Conservation (phyloP, 1,284 basidiomycete genomes). For the Xerocomus amazonicus region DNA sequence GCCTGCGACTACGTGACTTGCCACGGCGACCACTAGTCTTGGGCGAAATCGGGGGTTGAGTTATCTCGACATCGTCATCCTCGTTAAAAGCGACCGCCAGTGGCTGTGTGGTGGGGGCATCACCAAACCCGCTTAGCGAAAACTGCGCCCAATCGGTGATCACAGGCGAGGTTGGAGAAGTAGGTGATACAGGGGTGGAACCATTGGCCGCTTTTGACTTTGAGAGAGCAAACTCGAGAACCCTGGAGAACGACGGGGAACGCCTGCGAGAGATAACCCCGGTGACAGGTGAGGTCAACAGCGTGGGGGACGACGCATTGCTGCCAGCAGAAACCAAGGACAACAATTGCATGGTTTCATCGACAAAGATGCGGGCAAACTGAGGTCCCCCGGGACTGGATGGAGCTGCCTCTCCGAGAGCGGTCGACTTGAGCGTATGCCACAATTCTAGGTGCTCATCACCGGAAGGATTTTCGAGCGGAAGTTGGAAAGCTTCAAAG, state of each 20-base stretch:
- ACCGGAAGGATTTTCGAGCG: slow-evolving; percentile 35
- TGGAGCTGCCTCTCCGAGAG: slow-evolving; percentile 20
- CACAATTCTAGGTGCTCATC: slow-evolving; percentile 46
- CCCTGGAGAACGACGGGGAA: slow-evolving; percentile 20
- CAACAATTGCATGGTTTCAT: slow-evolving; percentile 58
- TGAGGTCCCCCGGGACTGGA: slow-evolving; percentile 27
- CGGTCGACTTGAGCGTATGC: slow-evolving; percentile 47
- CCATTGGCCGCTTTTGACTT: slow-evolving; percentile 1
- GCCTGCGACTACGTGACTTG: slow-evolving; percentile 24
- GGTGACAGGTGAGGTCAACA: slow-evolving; percentile 23
- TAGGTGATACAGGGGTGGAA: slow-evolving; percentile 20
- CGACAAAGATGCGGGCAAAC: slow-evolving; percentile 52
- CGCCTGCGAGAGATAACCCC: slow-evolving; percentile 17
- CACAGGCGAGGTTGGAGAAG: slow-evolving; percentile 21
- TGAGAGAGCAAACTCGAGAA: slow-evolving; percentile 6
- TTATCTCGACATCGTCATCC: slow-evolving; percentile 57
- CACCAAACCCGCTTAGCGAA: slow-evolving; percentile 60
- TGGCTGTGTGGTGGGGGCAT: slow-evolving; percentile 39
- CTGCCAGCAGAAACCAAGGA: slow-evolving; percentile 21
- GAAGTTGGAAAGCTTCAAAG: slow-evolving; percentile 51
- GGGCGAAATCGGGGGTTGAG: slow-evolving; percentile 37
- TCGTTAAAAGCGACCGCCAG: slow-evolving; percentile 55
- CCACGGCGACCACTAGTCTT: slow-evolving; percentile 21
- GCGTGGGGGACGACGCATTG: slow-evolving; percentile 17
- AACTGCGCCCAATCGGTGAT: slow-evolving; percentile 55